phyloP scores from a whole-genome alignment of 2,329 filamentous ascomycete genomes.

The Cladosporium sp. region DNA sequence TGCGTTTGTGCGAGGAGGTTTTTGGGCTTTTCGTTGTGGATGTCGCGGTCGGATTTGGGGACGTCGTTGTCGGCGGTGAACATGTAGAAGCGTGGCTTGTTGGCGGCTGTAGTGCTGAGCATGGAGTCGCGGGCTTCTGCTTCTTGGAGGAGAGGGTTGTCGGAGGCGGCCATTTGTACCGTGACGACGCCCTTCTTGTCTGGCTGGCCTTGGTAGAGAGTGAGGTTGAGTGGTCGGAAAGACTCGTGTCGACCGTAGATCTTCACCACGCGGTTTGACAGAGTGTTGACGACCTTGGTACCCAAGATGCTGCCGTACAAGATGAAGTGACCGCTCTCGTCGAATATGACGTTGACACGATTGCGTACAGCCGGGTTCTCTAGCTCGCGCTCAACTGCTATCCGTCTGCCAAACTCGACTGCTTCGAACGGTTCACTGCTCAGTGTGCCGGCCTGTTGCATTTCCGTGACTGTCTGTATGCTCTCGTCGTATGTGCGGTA shows the following conservation, averaged over 20 bases:
- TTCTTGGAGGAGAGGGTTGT: slow-evolving; percentile 89
- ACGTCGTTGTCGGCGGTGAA: slow-evolving; percentile 89
- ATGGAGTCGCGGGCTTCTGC: slow-evolving; percentile 90
- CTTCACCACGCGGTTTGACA: slow-evolving; percentile 88
- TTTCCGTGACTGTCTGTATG: slow-evolving; percentile 80
- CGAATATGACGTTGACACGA: slow-evolving; percentile 86
- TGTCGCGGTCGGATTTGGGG: slow-evolving; percentile 79
- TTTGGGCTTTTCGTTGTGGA: slow-evolving; percentile 91
- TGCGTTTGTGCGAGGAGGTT: slow-evolving; percentile 53
- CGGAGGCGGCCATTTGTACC: slow-evolving; percentile 93
- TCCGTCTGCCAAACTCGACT: slow-evolving; percentile 84
- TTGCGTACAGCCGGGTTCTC: slow-evolving; percentile 67
- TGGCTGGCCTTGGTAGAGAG: slow-evolving; percentile 90
- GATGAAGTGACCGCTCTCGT: slow-evolving; percentile 94
- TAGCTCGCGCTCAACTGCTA: slow-evolving; percentile 84
- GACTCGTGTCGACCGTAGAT: slow-evolving; percentile 89
- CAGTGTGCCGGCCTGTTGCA: slow-evolving; percentile 87
- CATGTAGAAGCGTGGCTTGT: slow-evolving; percentile 94
- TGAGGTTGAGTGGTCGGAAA: slow-evolving; percentile 77
- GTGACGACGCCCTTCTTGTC: slow-evolving; percentile 93
- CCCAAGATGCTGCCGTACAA: slow-evolving; percentile 91
- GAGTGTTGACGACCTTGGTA: slow-evolving; percentile 92
- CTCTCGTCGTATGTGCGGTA: slow-evolving; percentile 95
- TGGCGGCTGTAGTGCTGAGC: slow-evolving; percentile 77
- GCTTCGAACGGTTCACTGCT: slow-evolving; percentile 78